Base-by-base conservation (phyloP, 148 eudicot genomes). In the Cornus controversa region DNA sequence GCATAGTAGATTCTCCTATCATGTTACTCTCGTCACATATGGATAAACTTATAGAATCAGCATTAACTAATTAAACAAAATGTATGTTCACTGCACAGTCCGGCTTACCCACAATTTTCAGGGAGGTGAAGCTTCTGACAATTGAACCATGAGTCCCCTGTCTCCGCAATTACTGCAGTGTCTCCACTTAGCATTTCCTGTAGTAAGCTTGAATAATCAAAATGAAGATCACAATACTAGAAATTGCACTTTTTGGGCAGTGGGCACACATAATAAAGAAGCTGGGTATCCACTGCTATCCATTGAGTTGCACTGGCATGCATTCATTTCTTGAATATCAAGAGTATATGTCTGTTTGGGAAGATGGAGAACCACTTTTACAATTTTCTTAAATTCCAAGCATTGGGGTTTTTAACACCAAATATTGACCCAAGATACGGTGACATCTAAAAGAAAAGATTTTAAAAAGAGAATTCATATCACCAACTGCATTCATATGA, bases 71-170 rank as follows among this genome's bases (percentile, higher is more conserved):
- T 3, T 15, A 50, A 50, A 50, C 20, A 16, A 50, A 45, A 50
- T 50, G 57, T n/a, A 70, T 70, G 40, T 50, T 18, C n/a, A n/a
- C 15, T n/a, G 28, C 31, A 37, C 23, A 60, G 18, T 70, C 11
- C 16, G 25, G 72, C 86, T 85, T 82, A 90, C 97, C 94, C 90
- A 78, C 97, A 92, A 69, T 89, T 91, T 82, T 90, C 89, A 63
- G 97, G 97, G 70, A 90, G 92, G 29, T 74, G 84, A 63, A 92
- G 91, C 85, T 92, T 92, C 68, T 90, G 97, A 87, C 97, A 92
- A 71, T 90, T 92, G 79, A 92, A 89, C 94, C 97, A 92, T 2
- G 94, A 92, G 74, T 92, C 94, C 26, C 94, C 94, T 10, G 94
- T 92, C 82, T 92, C 94, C 20, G 97, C 89, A 75, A 90, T 90